Conservation (phyloP, 805 yeast species). For the Lachancea cidri region DNA sequence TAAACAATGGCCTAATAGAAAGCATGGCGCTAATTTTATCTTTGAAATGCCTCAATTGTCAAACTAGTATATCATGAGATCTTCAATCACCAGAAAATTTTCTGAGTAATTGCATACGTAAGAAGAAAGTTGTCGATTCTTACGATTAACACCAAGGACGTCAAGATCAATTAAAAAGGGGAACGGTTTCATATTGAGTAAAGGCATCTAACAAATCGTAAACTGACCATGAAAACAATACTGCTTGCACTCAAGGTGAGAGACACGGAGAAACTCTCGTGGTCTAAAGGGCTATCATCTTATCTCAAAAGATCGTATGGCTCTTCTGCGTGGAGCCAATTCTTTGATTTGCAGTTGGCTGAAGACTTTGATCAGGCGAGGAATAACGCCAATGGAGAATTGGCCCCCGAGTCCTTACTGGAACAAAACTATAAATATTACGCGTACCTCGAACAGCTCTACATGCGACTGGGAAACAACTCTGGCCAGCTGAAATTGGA, state of each 20-base stretch:
- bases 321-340: constrained; percentile 27
- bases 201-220: too few species aligned
- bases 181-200: background rate
- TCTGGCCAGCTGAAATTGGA: constrained; percentile 49
- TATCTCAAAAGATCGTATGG: constrained; percentile 31
- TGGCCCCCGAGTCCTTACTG: constrained; percentile 27
- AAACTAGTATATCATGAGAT: too few species aligned
- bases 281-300: constrained; percentile 28
- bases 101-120: background rate
- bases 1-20: background rate
- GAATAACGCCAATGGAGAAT: constrained; percentile 30
- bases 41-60: too few species aligned
- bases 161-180: background rate
- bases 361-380: constrained; percentile 26
- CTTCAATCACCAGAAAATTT: background rate
- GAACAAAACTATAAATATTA: constrained; percentile 54
- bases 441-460: constrained; percentile 75
- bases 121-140: background rate
- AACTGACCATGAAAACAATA: constrained; percentile 23
- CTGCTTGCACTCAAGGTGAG: constrained; percentile 22
- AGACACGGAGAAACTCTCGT: constrained; percentile 29
- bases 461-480: constrained; percentile 65
- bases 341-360: constrained; percentile 26
- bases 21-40: background rate
- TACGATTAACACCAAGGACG: background rate